These are phyloP conservation scores for Trichoderma sp. DNA, from an alignment of 2,329 filamentous ascomycete species.

Conservation along the genomic window DNA sequence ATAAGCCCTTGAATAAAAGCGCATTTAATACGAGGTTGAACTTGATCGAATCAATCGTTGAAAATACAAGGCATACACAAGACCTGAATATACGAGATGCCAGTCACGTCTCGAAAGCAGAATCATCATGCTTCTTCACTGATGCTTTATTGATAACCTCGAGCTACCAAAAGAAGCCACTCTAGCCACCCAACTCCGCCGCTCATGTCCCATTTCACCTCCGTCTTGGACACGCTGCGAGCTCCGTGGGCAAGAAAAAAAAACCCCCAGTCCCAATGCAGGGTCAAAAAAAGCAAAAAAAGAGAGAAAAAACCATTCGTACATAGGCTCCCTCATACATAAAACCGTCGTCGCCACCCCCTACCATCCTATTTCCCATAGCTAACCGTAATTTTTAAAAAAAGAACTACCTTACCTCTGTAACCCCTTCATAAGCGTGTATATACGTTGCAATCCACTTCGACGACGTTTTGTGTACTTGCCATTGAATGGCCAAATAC, in stretches of 20 bases:
- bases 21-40: not conserved
- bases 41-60: not conserved
- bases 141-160: constrained; percentile 14
- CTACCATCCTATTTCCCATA: constrained; percentile 6
- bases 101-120: not conserved
- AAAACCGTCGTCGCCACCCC: not conserved
- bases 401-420: constrained; percentile 4
- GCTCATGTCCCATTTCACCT: constrained; percentile 29
- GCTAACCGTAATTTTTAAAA: not conserved
- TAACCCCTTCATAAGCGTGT: not conserved
- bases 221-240: constrained; percentile 8
- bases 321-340: constrained; percentile 23
- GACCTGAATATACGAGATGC: not conserved
- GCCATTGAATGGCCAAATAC: not conserved
- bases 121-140: constrained; percentile 18
- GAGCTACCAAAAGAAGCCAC: constrained; percentile 27
- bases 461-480: not conserved
- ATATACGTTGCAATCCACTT: not conserved
- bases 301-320: constrained; percentile 6
- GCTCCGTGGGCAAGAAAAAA: not conserved
- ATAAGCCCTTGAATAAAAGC: not conserved
- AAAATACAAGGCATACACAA: not conserved
- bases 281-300: constrained; percentile 20
- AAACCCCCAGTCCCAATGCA: not conserved
- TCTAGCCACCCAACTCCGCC: constrained; percentile 34